A percentile compares a stretch with the other conserved stretches of the same genome.
Evolutionary conservation across 257 asterid genomes (phyloP).

Genomic region (Lavandula angustifolia): DNA sequence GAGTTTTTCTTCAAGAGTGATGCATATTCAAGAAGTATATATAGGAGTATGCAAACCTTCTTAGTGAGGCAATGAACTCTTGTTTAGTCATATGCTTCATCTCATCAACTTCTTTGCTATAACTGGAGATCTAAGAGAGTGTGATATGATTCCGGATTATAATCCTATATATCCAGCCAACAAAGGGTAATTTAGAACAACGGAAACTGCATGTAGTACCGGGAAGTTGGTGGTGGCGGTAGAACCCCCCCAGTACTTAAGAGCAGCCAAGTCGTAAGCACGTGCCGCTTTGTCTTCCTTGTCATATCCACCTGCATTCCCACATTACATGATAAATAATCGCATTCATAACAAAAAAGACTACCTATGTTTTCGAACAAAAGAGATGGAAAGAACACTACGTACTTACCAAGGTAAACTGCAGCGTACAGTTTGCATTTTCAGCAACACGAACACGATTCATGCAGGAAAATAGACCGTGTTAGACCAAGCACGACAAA

Average conservation of each 20-base stretch:
- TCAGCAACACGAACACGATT: conserved; percentile 33
- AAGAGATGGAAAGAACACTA: not conserved
- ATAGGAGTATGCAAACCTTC: conserved; percentile 51
- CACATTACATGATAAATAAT: conserved; percentile 16
- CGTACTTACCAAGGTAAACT: conserved; percentile 98
- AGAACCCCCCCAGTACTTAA: conserved; percentile 98
- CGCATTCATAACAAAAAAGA: not conserved
- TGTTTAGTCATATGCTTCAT: conserved; percentile 77
- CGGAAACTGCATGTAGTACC: conserved; percentile 34
- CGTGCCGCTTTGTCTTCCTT: conserved; percentile 92
- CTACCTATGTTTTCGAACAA: not conserved
- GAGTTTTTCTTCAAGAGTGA: not conserved
- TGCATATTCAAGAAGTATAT: not conserved
- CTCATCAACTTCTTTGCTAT: conserved; percentile 70
- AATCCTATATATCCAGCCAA: conserved; percentile 44
- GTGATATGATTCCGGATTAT: not conserved
- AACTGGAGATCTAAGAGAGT: conserved; percentile 53
- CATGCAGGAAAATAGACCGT: conserved; percentile 43
- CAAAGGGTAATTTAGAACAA: not conserved
- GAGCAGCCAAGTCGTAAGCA: conserved; percentile 88
- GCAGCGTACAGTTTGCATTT: conserved; percentile 33
- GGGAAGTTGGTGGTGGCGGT: conserved; percentile 87
- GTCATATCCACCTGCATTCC: conserved; percentile 80
- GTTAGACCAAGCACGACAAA: conserved; percentile 22
- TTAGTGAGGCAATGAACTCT: conserved; percentile 89